Evolutionary conservation across 2,329 filamentous ascomycete species (phyloP).

Genomic region (Stemphylium lycopersici): DNA sequence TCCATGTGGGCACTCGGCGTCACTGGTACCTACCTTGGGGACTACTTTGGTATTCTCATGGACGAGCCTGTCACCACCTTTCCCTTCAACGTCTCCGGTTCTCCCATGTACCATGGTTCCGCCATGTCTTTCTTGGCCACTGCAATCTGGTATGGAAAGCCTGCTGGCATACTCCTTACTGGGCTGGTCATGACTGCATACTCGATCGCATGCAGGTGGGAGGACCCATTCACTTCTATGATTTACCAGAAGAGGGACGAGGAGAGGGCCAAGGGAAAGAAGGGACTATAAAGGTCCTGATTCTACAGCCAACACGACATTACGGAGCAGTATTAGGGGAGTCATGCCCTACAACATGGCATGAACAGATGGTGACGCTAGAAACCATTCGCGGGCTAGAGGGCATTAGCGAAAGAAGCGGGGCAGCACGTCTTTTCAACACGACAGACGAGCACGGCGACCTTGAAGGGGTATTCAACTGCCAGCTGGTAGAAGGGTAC

Average conservation of each 20-base stretch:
- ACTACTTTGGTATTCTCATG: slow-evolving; percentile 99
- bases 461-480: slow-evolving; percentile 15
- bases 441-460: slow-evolving; percentile 5
- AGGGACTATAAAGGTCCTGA: slow-evolving; percentile 27
- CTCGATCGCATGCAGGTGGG: slow-evolving; percentile 78
- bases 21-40: slow-evolving; percentile 93
- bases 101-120: slow-evolving; percentile 96
- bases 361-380: not conserved
- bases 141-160: slow-evolving; percentile 83
- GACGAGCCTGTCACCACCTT: slow-evolving; percentile 93
- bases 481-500: slow-evolving; percentile 8
- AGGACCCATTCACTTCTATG: slow-evolving; percentile 91
- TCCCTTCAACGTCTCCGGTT: slow-evolving; percentile 88
- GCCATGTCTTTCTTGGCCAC: slow-evolving; percentile 91
- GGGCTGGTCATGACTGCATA: slow-evolving; percentile 78
- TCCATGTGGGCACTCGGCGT: slow-evolving; percentile 93
- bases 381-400: not conserved
- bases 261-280: slow-evolving; percentile 52
- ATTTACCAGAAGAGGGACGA: slow-evolving; percentile 88
- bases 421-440: slow-evolving; percentile 14
- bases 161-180: slow-evolving; percentile 81
- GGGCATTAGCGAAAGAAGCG: not conserved
- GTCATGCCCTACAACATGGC: not conserved
- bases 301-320: not conserved
- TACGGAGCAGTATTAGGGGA: not conserved